Base-by-base conservation (phyloP, 805 yeast species). In the Wickerhamomyces chambardii region DNA sequence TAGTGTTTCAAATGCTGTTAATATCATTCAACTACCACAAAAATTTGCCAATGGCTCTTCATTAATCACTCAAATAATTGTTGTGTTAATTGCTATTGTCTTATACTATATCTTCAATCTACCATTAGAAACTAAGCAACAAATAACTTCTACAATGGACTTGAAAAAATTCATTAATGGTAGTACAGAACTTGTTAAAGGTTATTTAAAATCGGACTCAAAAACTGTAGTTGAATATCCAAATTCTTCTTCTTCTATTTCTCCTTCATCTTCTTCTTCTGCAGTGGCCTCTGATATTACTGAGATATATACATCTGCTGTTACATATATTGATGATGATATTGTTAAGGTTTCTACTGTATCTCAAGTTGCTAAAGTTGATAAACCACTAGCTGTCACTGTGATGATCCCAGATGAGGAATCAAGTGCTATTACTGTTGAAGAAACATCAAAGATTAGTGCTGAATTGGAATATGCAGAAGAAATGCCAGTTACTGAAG, bases 1-100 rank as follows among this genome's bases (percentile, higher is more conserved):
- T 0, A 79, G 90, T 25, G 94, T 89, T 2, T 84, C 92, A 3
- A 78, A 81, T 41, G 68, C 85, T 1, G 70, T 86, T 21, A 75
- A 70, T 45, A 75, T 85, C 8, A 58, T 78, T 38, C 65, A 63
- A 37, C 54, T 85, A 16, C 89, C 92, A 4, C 59, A 56, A 17
- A 67, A 66, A 17, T 64, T 64, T 41, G 58, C 70, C 1, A 50
- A 51, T 8, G 40, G 39, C 9, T 45, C 58, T 8, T 11, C 6
- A 11, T 14, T 24, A 7, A 8, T 24, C 2, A 24, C 12, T 3
- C 24, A 46, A 8, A 26, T 43, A 2, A 10, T 33, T 22, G 29
- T 41, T 27, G n/a, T 40, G 2, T 2, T 48, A 2, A 5, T 41
- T 5, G 39, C 46, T 1, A 3, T 33, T 10, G 1, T 36, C 3